A percentile compares a stretch with the other conserved stretches of the same genome.
Evolutionary conservation across 129 eudicot species (phyloP).

Genomic region (Oenanthe sinensis): DNA sequence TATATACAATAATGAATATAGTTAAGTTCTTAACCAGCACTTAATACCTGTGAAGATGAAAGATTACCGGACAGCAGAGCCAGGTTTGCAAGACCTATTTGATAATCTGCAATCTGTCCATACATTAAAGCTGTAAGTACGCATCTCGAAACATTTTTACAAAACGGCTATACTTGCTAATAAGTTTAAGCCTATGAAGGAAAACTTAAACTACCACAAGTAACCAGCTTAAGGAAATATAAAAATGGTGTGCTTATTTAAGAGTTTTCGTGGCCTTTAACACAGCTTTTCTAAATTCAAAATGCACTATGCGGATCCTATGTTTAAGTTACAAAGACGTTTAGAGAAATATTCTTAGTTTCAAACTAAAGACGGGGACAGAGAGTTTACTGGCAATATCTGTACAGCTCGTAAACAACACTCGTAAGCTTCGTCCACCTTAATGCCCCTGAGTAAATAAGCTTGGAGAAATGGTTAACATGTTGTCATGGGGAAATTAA

Average conservation of each 20-base stretch:
- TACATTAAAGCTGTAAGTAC: conserved; percentile 19
- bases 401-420: conserved; percentile 91
- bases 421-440: conserved; percentile 85
- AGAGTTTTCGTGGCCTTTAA: background rate
- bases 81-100: conserved; percentile 88
- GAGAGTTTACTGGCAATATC: conserved; percentile 63
- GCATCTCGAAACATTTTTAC: conserved; percentile 1
- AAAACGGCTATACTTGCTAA: background rate
- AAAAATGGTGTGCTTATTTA: background rate
- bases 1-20: background rate
- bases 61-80: conserved; percentile 67
- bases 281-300: background rate
- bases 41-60: conserved; percentile 71
- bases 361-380: conserved; percentile 9
- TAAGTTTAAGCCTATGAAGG: background rate
- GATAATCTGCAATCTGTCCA: conserved; percentile 85
- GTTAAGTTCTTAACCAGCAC: background rate
- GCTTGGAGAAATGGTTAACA: conserved; percentile 18
- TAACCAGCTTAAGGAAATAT: background rate
- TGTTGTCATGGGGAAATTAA: background rate
- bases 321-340: background rate
- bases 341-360: background rate
- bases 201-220: background rate
- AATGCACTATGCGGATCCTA: background rate
- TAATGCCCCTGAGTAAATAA: conserved; percentile 43